phyloP scores from a whole-genome alignment of 2,329 filamentous ascomycete genomes.

The Aspergillus novofumigatus region DNA sequence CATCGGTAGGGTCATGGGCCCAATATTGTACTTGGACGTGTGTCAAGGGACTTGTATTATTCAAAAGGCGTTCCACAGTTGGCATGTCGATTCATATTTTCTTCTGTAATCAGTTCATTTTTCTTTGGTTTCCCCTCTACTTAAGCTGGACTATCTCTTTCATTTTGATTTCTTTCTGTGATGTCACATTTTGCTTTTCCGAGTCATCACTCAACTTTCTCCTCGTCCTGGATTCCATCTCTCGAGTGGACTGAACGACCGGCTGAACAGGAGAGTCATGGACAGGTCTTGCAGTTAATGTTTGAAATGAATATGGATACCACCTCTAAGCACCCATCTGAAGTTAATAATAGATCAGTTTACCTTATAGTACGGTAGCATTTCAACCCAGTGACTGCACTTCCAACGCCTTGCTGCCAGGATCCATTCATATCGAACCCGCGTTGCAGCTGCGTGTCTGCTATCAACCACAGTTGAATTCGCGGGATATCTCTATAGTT shows the following conservation, averaged over 20 bases:
- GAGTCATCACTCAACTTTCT: not conserved
- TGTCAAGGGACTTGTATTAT: conserved; percentile 10
- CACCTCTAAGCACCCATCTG: not conserved
- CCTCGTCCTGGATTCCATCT: not conserved
- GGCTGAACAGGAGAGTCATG: not conserved
- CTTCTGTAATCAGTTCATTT: conserved; percentile 8
- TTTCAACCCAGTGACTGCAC: not conserved
- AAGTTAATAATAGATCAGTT: not conserved
- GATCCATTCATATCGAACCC: not conserved
- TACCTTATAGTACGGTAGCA: not conserved
- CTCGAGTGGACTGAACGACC: not conserved
- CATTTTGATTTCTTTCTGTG: not conserved
- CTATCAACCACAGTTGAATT: no score
- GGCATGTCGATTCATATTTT: conserved; percentile 10
- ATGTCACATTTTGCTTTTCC: not conserved
- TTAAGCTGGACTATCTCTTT: conserved; percentile 1
- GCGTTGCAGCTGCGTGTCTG: not conserved
- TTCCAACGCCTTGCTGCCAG: not conserved
- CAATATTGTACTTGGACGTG: conserved; percentile 5
- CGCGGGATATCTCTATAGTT: no score
- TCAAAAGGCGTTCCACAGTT: conserved; percentile 19
- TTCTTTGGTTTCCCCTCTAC: conserved; percentile 3
- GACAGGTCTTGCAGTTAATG: not conserved
- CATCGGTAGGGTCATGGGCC: conserved; percentile 1
- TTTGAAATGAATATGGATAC: not conserved